A percentile compares a stretch with the other conserved stretches of the same genome.
phyloP scores from a whole-genome alignment of 768 basidiomycete genomes.

The Mycena belliarum region DNA sequence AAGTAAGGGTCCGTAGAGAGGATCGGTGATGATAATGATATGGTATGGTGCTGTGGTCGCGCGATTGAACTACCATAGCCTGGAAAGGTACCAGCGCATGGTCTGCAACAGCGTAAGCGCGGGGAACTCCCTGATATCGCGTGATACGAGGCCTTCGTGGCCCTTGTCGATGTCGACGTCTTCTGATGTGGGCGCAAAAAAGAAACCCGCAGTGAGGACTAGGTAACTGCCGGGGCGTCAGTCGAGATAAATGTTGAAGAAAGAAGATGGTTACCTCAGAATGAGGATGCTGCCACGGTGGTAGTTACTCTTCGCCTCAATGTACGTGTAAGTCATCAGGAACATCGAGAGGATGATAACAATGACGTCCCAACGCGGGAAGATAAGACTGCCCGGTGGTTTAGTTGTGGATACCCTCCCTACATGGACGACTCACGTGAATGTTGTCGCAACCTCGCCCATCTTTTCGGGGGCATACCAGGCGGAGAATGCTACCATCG shows the following conservation, averaged over 20 bases:
- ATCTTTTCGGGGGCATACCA: constrained; percentile 88
- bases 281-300: constrained; percentile 96
- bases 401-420: not conserved
- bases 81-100: constrained; percentile 37
- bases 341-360: constrained; percentile 95
- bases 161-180: constrained; percentile 37
- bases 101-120: constrained; percentile 41
- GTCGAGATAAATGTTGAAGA: not conserved
- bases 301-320: constrained; percentile 98
- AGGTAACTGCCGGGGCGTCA: constrained; percentile 65
- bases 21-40: constrained; percentile 21
- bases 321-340: constrained; percentile 97
- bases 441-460: constrained; percentile 86
- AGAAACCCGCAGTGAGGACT: constrained; percentile 90
- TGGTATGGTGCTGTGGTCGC: constrained; percentile 9
- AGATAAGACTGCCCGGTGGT: constrained; percentile 69
- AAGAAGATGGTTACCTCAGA: constrained; percentile 61
- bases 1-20: constrained; percentile 1
- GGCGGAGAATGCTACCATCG: constrained; percentile 98
- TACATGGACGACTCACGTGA: constrained; percentile 68
- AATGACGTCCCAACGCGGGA: constrained; percentile 98
- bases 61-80: constrained; percentile 17
- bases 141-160: constrained; percentile 21
- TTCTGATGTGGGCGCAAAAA: constrained; percentile 66
- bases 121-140: constrained; percentile 34